Percentiles rank a stretch among this genome's conserved stretches.
Conservation (phyloP, 441 rosid genomes). For the Theobroma grandiflorum region DNA sequence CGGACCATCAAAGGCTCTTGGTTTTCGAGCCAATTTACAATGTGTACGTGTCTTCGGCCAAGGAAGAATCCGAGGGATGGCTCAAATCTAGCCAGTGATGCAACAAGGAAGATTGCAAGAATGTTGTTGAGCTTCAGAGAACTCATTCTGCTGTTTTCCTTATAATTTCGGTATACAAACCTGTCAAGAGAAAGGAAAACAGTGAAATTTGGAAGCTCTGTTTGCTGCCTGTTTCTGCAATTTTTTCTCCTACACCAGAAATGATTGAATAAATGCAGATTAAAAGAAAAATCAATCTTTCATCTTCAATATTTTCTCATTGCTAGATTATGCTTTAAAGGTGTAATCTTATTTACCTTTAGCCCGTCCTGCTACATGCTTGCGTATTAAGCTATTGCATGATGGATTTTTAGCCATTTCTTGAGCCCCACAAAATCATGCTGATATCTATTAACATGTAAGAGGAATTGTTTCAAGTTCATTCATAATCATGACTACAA, state of each 20-base stretch:
- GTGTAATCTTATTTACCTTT: neutral
- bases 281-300: neutral
- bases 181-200: neutral
- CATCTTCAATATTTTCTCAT: neutral
- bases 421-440: no score
- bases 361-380: neutral
- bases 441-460: neutral
- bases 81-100: neutral
- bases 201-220: neutral
- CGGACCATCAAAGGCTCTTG: no score
- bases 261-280: neutral
- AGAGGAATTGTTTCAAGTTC: neutral
- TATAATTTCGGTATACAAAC: neutral
- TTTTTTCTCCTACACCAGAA: neutral
- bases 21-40: no score
- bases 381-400: neutral
- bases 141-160: neutral
- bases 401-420: neutral
- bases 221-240: neutral
- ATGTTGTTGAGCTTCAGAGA: neutral
- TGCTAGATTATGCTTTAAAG: no score
- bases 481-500: neutral
- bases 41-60: slow-evolving; percentile 13
- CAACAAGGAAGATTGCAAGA: slow-evolving; percentile 11
- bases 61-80: slow-evolving; percentile 20